Base-by-base conservation (phyloP, 148 eudicot species). In the Limonium bicolor region DNA sequence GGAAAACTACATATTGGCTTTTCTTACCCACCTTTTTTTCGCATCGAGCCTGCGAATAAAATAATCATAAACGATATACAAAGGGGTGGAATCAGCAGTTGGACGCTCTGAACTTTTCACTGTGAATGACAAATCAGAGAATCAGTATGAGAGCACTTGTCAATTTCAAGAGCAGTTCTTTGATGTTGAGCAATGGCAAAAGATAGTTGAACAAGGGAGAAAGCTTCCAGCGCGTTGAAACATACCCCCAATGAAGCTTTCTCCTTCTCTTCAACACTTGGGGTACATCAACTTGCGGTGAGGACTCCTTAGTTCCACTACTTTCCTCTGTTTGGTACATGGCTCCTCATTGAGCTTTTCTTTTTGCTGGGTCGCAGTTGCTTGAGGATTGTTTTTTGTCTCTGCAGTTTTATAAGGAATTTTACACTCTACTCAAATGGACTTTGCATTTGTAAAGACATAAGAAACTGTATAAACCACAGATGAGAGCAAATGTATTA, bases 1-100 rank as follows among this genome's bases (percentile, higher is more conserved):
- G n/a, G n/a, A n/a, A n/a, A n/a, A n/a, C 48, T 43, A 43, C 48
- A 43, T 43, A 31, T 43, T 43, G 2, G 48, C 24, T 43, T 43
- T 43, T 43, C 48, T 43, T 20, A 23, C 48, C 48, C 48, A 43
- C 2, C 48, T 28, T 14, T 43, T 31, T 31, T 43, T 43, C 3
- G 48, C 16, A 24, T 43, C 48, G 27, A 43, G 31, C 48, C 48
- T 43, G 27, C 20, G 23, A 20, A 3, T 20, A 9, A 41, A 4
- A 23, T 19, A 12, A 28, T 3, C 17, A 40, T 19, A 8, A 7
- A 6, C 1, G n/a, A 7, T 0, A 8, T 3, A 3, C 3, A 40
- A 20, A 40, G 8, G n/a, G 0, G 44, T 2, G 2, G 22, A 19
- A 20, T 4, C 27, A 41, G 2, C n/a, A 1, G 24, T 10, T 9